Base-by-base conservation (phyloP, 768 basidiomycete genomes). In the Rhodotorula babjevae region DNA sequence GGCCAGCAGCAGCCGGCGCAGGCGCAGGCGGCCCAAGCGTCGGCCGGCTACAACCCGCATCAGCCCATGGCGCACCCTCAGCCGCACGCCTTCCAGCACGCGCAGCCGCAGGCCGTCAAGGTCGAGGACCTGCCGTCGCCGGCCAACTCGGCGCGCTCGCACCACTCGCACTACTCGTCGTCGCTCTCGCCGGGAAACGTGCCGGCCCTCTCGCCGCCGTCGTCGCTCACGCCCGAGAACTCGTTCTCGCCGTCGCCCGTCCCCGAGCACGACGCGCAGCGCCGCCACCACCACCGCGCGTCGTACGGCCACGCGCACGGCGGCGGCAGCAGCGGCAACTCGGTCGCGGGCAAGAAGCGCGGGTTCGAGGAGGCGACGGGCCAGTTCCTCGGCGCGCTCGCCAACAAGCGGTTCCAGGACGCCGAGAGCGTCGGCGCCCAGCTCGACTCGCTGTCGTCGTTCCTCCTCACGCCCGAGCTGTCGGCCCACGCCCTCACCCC, bases 331-430 rank as follows among this genome's bases (percentile, higher is more conserved):
- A 50, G 27, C 60, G 56, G 53, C 9, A 59, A 44, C 42, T 27
- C 29, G 2, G 68, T 71, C 50, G 71, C 72, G 2, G 75, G 75
- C 63, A 70, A 68, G 64, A 76, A 76, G 63, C 75, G 75, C 46
- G 71, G 56, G 27, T 76, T 76, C 40, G 73, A 74, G 52, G 72
- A 73, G n/a, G 72, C 72, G 14, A 69, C 69, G 12, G 68, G 56
- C 23, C 31, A 58, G n/a, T 71, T 76, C 72, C 53, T 76, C 21
- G 47, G 44, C 40, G 49, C 65, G 44, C 47, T 76, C 42, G 36
- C 58, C 63, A 76, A 73, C 67, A 76, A 76, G 63, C 65, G 69
- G 6, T 73, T 69, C 75, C 63, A 64, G 18, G 56, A 65, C 25
- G 58, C 55, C 18, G 74, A 76, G 25, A 19, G 61, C 6, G 61